Percentiles rank a stretch among this genome's conserved stretches.
Conservation (phyloP, 2,329 filamentous ascomycete genomes). For the Paracamarosporium sp. region DNA sequence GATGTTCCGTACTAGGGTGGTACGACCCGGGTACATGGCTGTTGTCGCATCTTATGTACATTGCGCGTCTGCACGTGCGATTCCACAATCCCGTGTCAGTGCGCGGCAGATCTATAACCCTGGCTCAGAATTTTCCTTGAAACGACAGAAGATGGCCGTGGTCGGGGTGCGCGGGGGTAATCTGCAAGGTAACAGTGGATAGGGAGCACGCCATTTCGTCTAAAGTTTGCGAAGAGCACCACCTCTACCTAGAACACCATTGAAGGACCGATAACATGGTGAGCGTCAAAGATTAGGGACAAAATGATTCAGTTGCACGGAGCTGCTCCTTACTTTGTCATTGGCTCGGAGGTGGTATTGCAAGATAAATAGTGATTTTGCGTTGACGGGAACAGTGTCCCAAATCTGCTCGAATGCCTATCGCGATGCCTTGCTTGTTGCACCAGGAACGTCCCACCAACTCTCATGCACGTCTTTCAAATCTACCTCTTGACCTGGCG, state of each 20-base stretch:
- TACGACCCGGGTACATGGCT: background rate
- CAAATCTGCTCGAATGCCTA: no score
- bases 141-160: background rate
- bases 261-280: background rate
- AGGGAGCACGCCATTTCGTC: slow-evolving; percentile 34
- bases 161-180: slow-evolving; percentile 4
- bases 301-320: background rate
- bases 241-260: background rate
- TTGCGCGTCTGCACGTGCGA: background rate
- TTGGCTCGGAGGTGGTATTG: background rate
- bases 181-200: slow-evolving; percentile 12
- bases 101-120: background rate
- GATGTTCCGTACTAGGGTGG: background rate
- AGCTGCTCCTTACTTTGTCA: background rate
- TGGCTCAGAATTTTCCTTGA: background rate
- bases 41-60: background rate
- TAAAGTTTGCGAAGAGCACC: slow-evolving; percentile 21
- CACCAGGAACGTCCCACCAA: slow-evolving; percentile 60
- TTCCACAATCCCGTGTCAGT: background rate
- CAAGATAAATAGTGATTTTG: background rate
- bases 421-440: slow-evolving; percentile 22
- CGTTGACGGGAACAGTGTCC: no score
- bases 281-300: background rate
- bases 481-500: slow-evolving; percentile 61
- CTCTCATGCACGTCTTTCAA: slow-evolving; percentile 69